Conservation (phyloP, 805 yeast species). For the Danielia reshetovae region DNA sequence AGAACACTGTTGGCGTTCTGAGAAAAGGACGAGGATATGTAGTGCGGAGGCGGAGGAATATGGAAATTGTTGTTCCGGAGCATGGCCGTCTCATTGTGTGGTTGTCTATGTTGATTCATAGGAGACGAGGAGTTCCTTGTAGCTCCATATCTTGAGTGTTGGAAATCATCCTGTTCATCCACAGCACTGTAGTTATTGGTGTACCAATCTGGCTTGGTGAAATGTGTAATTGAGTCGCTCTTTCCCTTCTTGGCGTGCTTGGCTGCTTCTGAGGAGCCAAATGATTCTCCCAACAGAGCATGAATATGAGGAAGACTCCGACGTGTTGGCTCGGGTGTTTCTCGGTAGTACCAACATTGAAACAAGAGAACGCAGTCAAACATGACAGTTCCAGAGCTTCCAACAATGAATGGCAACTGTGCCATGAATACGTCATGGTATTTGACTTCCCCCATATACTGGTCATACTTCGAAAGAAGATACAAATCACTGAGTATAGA, state of each 20-base stretch:
- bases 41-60: slow-evolving; percentile 15
- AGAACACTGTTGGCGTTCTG: slow-evolving; percentile 3
- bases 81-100: not conserved
- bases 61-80: slow-evolving; percentile 10
- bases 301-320: not conserved
- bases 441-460: slow-evolving; percentile 9
- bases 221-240: slow-evolving; percentile 14
- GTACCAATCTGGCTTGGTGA: slow-evolving; percentile 40
- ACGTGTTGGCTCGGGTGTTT: not conserved
- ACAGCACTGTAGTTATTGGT: slow-evolving; percentile 15
- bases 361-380: slow-evolving; percentile 29
- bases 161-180: not conserved
- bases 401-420: slow-evolving; percentile 18
- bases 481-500: slow-evolving; percentile 30
- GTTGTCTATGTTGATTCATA: slow-evolving; percentile 1
- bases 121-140: not conserved
- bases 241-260: not conserved
- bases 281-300: not conserved
- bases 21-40: slow-evolving; percentile 14
- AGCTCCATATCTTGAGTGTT: not conserved
- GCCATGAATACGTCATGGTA: slow-evolving; percentile 15
- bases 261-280: not conserved
- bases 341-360: slow-evolving; percentile 28
- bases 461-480: slow-evolving; percentile 16
- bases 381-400: slow-evolving; percentile 22